A percentile compares a stretch with the other conserved stretches of the same genome.
Conservation (phyloP, 805 yeast genomes). For the Ogataea methylovora region DNA sequence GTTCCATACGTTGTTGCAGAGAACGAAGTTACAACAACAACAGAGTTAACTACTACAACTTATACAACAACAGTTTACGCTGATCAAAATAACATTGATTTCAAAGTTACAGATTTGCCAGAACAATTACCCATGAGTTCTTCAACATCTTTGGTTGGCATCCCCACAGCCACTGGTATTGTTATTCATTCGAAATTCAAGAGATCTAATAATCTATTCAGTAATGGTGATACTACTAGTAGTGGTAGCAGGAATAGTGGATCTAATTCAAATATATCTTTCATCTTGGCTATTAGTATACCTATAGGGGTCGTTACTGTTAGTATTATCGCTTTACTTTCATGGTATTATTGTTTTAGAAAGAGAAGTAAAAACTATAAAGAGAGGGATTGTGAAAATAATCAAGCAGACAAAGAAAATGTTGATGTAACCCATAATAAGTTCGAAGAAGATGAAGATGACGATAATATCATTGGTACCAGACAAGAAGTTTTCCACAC, state of each 20-base stretch:
- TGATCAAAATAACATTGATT: no score
- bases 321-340: not conserved
- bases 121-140: no score
- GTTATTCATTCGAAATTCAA: no score
- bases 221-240: no score
- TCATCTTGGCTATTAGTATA: constrained; percentile 8
- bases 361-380: not conserved
- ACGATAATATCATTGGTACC: not conserved
- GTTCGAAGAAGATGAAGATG: not conserved
- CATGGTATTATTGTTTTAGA: constrained; percentile 4
- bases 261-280: constrained; percentile 5
- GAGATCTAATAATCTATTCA: no score
- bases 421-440: not conserved
- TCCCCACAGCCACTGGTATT: no score
- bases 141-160: no score
- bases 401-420: not conserved
- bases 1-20: no score
- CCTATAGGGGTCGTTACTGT: constrained; percentile 7
- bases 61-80: no score
- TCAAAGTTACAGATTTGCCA: no score
- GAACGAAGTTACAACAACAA: no score
- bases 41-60: no score
- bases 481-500: not conserved
- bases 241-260: not conserved
- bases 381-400: not conserved